Evolutionary conservation across 1,284 basidiomycete genomes (phyloP).

Genomic region (Ceratorhiza oryzae-sativae): DNA sequence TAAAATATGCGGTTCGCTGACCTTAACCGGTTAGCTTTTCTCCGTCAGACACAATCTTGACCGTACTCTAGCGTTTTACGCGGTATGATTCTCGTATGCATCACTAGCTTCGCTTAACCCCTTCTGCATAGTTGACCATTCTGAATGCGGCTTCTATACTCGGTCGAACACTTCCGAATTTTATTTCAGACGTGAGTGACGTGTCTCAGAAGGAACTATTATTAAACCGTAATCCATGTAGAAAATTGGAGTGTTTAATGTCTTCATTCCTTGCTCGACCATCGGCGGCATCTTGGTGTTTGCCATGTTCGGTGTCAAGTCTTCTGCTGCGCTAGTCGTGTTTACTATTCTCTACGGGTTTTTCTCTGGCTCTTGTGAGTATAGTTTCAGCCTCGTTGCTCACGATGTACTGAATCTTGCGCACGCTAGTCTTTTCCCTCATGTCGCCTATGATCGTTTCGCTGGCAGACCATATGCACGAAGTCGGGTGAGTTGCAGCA

Average conservation of each 20-base stretch:
- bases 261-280: conserved; percentile 28
- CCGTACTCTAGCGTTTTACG: conserved; percentile 21
- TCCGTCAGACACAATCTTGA: conserved; percentile 31
- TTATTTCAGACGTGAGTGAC: conserved; percentile 31
- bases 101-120: not conserved
- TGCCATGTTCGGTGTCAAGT: conserved; percentile 42
- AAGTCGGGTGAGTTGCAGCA: conserved; percentile 26
- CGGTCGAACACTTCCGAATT: conserved; percentile 36
- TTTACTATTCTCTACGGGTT: conserved; percentile 36
- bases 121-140: conserved; percentile 3
- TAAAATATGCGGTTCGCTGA: not conserved
- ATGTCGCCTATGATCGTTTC: conserved; percentile 28
- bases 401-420: not conserved
- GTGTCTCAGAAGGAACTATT: not conserved
- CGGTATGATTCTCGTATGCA: not conserved
- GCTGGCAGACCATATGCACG: conserved; percentile 11
- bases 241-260: conserved; percentile 40
- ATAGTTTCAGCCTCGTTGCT: not conserved
- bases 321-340: conserved; percentile 22
- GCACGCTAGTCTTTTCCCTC: conserved; percentile 14
- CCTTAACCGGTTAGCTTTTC: not conserved
- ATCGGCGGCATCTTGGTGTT: conserved; percentile 41
- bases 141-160: conserved; percentile 34
- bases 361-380: conserved; percentile 38
- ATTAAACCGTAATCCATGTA: not conserved